Percentiles rank a stretch among this genome's conserved stretches.
These are phyloP conservation scores for Penicillium robsamsonii DNA, from an alignment of 495 filamentous ascomycete genomes.

Conservation along the genomic window DNA sequence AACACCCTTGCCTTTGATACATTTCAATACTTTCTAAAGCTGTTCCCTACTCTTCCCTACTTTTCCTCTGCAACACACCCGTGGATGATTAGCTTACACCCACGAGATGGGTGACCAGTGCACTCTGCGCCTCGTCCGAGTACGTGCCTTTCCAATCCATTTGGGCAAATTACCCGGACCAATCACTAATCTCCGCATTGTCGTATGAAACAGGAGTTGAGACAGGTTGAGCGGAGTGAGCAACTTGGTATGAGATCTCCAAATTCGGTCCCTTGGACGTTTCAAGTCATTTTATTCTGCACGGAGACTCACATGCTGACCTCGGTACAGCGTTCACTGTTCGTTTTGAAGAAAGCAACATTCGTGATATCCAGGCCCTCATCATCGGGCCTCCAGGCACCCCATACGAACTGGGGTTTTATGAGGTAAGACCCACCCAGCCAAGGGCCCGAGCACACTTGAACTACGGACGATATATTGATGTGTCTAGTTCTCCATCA, in stretches of 20 bases:
- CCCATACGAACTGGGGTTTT: slow-evolving; percentile 96
- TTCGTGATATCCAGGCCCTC: slow-evolving; percentile 82
- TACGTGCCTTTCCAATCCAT: slow-evolving; percentile 4
- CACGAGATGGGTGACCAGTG: slow-evolving; percentile 20
- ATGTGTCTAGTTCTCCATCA: slow-evolving; percentile 33
- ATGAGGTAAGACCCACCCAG: slow-evolving; percentile 60
- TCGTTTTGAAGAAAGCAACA: slow-evolving; percentile 78
- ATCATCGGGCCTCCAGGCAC: slow-evolving; percentile 93
- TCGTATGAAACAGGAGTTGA: slow-evolving; percentile 16
- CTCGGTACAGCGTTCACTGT: slow-evolving; percentile 43
- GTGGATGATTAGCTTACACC: not conserved
- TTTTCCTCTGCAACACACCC: not conserved
- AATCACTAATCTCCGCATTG: not conserved
- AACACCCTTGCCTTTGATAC: not conserved
- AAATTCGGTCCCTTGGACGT: not conserved
- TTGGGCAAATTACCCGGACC: not conserved
- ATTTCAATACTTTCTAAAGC: not conserved
- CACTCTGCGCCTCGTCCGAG: slow-evolving; percentile 19
- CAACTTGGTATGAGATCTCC: slow-evolving; percentile 14
- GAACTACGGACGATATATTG: not conserved
- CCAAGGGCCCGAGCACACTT: not conserved
- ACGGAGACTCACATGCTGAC: slow-evolving; percentile 7
- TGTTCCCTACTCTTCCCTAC: not conserved
- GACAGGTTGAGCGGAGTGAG: slow-evolving; percentile 17
- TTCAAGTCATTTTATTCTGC: too few relatives aligned